Base-by-base conservation (phyloP, 139 green algal species). In the Chlamydomonas sp. region DNA sequence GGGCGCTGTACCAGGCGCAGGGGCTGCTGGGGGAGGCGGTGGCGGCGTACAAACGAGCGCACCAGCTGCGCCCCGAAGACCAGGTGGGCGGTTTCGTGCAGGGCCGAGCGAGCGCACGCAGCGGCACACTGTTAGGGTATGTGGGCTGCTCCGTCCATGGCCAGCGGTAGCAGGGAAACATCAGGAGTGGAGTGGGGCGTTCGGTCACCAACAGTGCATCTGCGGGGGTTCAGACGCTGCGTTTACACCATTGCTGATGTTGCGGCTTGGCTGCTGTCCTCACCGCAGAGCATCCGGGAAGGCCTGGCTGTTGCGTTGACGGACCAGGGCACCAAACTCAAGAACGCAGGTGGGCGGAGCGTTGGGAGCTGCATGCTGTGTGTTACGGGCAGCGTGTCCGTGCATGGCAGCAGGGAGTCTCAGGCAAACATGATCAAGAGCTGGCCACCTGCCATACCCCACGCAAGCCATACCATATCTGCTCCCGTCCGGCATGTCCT, bases 311-410 rank as follows among this genome's bases (percentile, higher is more conserved):
- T 94, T 12, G 93, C 96, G 63, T 92, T 98, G 3, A 99, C 94
- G 17, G 97, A 99, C 87, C n/a, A 98, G 9, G 97, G 94, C 72
- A 99, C 96, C 2, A 75, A 94, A 63, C 80, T 94, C 5, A 99
- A 98, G 91, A 69, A 93, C 66, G 84, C 84, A 69, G 94, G 93
- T 79, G 78, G 16, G 86, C 18, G 31, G 31, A 49, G 31, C 31
- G 31, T 49, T 49, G 31, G 31, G 31, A 49, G 31, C 31, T 49
- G 31, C 31, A 49, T 49, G 31, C 31, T 49, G 31, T 49, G 31
- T 49, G 31, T 49, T 49, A 49, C 31, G 31, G 31, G 31, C 31
- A 49, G 31, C 31, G 31, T 49, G 31, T 49, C 31, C 31, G 31
- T 49, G 31, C 31, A 49, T 49, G 31, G 31, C 31, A 49, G 31